Percentiles rank a stretch among this genome's conserved stretches.
phyloP scores from a whole-genome alignment of 2,329 filamentous ascomycete genomes.

The Pseudogymnoascus sp. region DNA sequence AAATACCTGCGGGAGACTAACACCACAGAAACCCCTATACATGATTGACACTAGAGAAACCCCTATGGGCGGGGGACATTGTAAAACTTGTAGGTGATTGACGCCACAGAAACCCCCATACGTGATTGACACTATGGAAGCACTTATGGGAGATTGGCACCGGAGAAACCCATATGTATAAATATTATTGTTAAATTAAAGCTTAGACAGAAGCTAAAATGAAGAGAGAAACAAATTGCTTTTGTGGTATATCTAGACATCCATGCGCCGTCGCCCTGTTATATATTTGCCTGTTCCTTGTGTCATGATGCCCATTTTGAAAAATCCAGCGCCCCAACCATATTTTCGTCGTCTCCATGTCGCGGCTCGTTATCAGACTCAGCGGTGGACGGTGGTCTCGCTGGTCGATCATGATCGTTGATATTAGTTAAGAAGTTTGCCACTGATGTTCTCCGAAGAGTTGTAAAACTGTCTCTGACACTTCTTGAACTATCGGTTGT shows the following conservation, averaged over 20 bases:
- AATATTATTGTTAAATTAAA: constrained; percentile 7
- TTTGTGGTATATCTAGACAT: constrained; percentile 12
- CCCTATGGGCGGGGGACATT: too few relatives aligned
- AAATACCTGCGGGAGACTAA: too few relatives aligned
- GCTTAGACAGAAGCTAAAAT: background rate
- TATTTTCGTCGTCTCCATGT: constrained; percentile 23
- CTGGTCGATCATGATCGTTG: constrained; percentile 51
- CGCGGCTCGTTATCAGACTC: constrained; percentile 42
- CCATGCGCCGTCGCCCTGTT: background rate
- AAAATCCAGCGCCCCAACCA: constrained; percentile 30
- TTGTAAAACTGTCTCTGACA: constrained; percentile 55
- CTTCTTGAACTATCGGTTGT: constrained; percentile 32
- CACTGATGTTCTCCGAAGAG: constrained; percentile 56
- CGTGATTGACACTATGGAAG: too few relatives aligned
- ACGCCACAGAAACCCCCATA: too few relatives aligned
- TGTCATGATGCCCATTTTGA: constrained; percentile 27
- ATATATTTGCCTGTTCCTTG: background rate
- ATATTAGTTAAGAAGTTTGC: constrained; percentile 57
- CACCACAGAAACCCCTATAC: too few relatives aligned
- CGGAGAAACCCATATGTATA: background rate
- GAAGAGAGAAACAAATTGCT: constrained; percentile 5
- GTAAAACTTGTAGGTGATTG: too few relatives aligned
- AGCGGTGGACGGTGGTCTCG: constrained; percentile 50
- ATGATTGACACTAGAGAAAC: too few relatives aligned
- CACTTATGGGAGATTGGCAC: too few relatives aligned